Conservation (phyloP, 2,329 filamentous ascomycete genomes). For the Exophiala viscosa region DNA sequence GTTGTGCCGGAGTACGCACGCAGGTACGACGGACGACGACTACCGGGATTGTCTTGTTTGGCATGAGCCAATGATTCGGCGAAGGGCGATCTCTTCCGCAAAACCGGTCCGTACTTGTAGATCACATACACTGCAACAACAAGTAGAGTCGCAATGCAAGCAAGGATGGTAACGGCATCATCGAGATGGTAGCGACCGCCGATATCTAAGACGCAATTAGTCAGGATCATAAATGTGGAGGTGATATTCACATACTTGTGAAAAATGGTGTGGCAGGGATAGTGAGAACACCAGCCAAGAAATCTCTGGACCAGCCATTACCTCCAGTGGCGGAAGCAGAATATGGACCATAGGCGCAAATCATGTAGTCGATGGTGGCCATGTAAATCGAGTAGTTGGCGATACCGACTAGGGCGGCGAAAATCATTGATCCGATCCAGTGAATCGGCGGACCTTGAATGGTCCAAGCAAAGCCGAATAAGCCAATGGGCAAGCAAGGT, state of each 20-base stretch:
- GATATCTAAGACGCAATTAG: constrained; percentile 43
- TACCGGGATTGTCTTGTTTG: constrained; percentile 31
- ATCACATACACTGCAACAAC: constrained; percentile 63
- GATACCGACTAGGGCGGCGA: constrained; percentile 58
- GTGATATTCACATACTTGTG: constrained; percentile 33
- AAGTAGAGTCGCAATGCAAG: constrained; percentile 58
- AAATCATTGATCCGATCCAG: constrained; percentile 62
- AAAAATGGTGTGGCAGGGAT: constrained; percentile 56
- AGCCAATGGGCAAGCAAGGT: constrained; percentile 57
- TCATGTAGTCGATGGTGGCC: constrained; percentile 63
- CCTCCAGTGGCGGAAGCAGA: constrained; percentile 64
- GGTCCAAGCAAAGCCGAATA: constrained; percentile 63
- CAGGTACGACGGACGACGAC: constrained; percentile 34
- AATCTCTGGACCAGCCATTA: constrained; percentile 63
- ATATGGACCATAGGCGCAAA: constrained; percentile 63
- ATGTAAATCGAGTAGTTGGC: constrained; percentile 64
- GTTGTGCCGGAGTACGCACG: constrained; percentile 27
- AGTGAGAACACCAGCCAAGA: constrained; percentile 62
- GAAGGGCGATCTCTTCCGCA: constrained; percentile 61
- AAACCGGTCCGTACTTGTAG: constrained; percentile 60
- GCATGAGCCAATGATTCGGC: constrained; percentile 58
- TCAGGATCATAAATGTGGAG: background rate
- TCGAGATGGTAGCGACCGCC: constrained; percentile 53
- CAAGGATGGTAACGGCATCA: constrained; percentile 62
- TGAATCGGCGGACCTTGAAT: constrained; percentile 53